These are phyloP conservation scores for Paecilomyces dactylethromorphus DNA, from an alignment of 2,329 filamentous ascomycete species.

Conservation along the genomic window DNA sequence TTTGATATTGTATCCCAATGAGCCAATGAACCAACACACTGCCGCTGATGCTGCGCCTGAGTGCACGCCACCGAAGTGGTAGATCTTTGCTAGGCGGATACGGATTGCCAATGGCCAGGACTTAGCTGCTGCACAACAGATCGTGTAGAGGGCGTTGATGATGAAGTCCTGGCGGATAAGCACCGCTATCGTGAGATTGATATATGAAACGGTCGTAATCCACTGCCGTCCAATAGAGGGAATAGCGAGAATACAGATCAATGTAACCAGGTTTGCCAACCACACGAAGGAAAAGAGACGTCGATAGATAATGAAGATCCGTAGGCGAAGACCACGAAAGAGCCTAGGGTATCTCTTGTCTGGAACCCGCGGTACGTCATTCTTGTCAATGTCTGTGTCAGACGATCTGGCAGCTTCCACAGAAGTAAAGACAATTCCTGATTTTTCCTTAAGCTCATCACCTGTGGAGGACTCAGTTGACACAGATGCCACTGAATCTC, in stretches of 20 bases:
- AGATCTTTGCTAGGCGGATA: slow-evolving; percentile 31
- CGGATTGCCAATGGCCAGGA: slow-evolving; percentile 28
- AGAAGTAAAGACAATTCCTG: no score
- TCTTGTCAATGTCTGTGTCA: neutral
- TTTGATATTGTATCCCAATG: slow-evolving; percentile 16
- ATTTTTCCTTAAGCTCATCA: no score
- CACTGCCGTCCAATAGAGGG: neutral
- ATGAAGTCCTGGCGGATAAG: slow-evolving; percentile 34
- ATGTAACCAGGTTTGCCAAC: slow-evolving; percentile 38
- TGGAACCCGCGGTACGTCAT: neutral
- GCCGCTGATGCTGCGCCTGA: slow-evolving; percentile 30
- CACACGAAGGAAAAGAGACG: slow-evolving; percentile 51
- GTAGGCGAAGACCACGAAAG: slow-evolving; percentile 24
- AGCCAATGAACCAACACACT: slow-evolving; percentile 35
- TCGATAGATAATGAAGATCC: slow-evolving; percentile 49
- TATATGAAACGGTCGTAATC: slow-evolving; percentile 18
- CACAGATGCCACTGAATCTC: no score
- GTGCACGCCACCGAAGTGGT: slow-evolving; percentile 36
- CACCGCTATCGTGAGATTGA: slow-evolving; percentile 28
- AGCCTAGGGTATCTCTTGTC: neutral
- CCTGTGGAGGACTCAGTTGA: no score
- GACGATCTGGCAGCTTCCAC: no score
- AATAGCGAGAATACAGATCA: slow-evolving; percentile 10
- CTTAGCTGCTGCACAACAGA: slow-evolving; percentile 24
- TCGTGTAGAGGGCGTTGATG: slow-evolving; percentile 32